phyloP scores from a whole-genome alignment of 306 rosid genomes.

The Begonia loranthoides region DNA sequence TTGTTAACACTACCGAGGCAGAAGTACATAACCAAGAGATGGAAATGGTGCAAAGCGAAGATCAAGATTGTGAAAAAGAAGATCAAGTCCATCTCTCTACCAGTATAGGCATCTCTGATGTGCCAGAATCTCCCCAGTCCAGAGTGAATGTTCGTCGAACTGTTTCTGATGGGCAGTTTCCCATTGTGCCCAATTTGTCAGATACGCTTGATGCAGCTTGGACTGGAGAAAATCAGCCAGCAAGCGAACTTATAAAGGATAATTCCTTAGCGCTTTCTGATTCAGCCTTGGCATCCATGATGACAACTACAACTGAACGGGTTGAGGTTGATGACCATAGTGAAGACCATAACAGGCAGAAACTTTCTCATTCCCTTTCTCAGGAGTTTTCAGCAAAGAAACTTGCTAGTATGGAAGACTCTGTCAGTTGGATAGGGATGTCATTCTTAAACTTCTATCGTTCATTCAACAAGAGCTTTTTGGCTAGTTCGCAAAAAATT shows the following conservation, averaged over 20 bases:
- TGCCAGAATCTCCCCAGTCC: conserved; percentile 23
- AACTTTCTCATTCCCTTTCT: conserved; percentile 20
- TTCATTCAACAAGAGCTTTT: conserved; percentile 42
- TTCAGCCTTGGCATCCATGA: conserved; percentile 17
- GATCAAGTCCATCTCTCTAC: conserved; percentile 19
- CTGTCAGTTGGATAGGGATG: conserved; percentile 54
- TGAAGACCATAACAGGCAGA: conserved; percentile 35
- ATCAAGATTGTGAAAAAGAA: conserved; percentile 16
- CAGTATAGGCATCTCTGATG: conserved; percentile 14
- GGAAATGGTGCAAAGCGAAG: conserved; percentile 12
- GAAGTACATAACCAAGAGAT: conserved; percentile 22
- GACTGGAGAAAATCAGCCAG: conserved; percentile 52
- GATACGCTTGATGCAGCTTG: conserved; percentile 86
- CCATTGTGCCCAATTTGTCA: conserved; percentile 44
- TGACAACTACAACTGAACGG: not conserved
- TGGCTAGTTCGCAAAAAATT: conserved; percentile 42
- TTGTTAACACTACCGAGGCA: conserved; percentile 18
- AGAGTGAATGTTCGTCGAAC: conserved; percentile 30
- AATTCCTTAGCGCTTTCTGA: conserved; percentile 25
- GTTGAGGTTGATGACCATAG: conserved; percentile 14
- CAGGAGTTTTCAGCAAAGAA: conserved; percentile 18
- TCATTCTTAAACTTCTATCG: conserved; percentile 62
- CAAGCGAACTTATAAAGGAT: conserved; percentile 28
- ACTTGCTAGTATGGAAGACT: conserved; percentile 44
- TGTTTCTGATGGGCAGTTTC: conserved; percentile 62